Evolutionary conservation across 2,329 filamentous ascomycete species (phyloP), one percentile per base, ranked within the genome.

Genomic region (Microdochium paspali): DNA sequence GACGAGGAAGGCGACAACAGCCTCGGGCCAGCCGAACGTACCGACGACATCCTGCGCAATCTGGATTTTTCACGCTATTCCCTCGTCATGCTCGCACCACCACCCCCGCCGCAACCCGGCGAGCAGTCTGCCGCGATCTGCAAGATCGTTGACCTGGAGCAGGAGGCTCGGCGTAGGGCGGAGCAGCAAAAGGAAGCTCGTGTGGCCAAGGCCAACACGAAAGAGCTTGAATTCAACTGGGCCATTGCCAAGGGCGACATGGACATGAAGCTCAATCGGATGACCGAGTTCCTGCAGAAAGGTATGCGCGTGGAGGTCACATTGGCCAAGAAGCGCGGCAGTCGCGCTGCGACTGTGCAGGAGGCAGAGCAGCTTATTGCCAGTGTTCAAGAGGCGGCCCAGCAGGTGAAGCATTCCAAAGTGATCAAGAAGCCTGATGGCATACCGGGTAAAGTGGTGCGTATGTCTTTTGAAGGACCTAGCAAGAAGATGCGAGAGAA

Each of bases 161-260:
- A 70, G 53, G 61, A 64, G 45, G 54, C 63, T 39, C 71, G 72
- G 51, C 65, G 71, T 51, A 69, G 66, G 53, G 68, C 69, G 51
- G 64, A 66, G 56, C 70, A 61, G 53, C 67, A 62, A 46, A 69
- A 70, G 43, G 66, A 69, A 49, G 55, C 56, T 56, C 59, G 67
- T 51, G 62, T 64, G 53, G 50, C 62, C 58, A 55, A 60, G 20
- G 58, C 68, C 30, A 73, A 71, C 53, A 61, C 65, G 15, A 96
- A 96, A 69, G 84, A 84, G 60, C 65, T 96, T n/a, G 90, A 96
- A 67, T 57, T 97, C 56, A 91, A 89, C 64, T 97, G 90, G 90
- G 82, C 84, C 28, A 94, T 95, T 58, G 82, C 82, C 51, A 60
- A 66, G 12, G 78, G 91, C 60, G 90, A 96, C 68, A 64, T 95